phyloP scores from a whole-genome alignment of 495 filamentous ascomycete genomes.

The Podospora pseudoanserina region DNA sequence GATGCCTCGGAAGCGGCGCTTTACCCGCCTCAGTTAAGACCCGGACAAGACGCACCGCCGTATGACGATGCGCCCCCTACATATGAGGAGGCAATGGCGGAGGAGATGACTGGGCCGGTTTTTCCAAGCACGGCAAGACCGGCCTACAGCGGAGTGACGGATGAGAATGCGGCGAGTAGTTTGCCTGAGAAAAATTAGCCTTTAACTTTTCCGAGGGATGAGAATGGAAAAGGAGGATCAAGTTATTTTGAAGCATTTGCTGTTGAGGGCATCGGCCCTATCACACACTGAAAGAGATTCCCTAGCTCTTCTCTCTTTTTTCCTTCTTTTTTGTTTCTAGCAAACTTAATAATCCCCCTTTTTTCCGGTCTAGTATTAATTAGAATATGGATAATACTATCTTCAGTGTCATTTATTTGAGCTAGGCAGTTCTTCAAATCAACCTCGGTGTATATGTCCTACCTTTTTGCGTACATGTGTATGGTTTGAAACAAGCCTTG shows the following conservation, averaged over 20 bases:
- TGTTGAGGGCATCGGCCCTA: background rate
- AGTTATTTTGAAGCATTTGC: background rate
- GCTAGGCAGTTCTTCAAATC: too few relatives aligned
- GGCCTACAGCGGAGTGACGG: slow-evolving; percentile 47
- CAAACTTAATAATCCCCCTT: background rate
- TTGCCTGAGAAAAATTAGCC: slow-evolving; percentile 35
- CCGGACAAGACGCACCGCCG: slow-evolving; percentile 39
- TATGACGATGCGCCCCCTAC: slow-evolving; percentile 69
- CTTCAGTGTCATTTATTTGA: too few relatives aligned
- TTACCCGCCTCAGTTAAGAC: slow-evolving; percentile 47
- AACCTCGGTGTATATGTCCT: too few relatives aligned
- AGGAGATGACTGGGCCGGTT: slow-evolving; percentile 53
- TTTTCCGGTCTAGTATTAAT: background rate
- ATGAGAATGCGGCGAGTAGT: slow-evolving; percentile 46
- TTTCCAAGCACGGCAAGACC: slow-evolving; percentile 36
- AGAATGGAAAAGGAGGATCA: too few relatives aligned
- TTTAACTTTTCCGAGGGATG: background rate
- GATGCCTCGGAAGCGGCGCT: slow-evolving; percentile 29
- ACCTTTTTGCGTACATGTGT: too few relatives aligned
- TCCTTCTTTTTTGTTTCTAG: background rate
- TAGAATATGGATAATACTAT: background rate
- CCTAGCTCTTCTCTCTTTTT: background rate
- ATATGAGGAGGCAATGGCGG: slow-evolving; percentile 89
- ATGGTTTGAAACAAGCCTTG: too few relatives aligned
- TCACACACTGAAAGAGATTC: background rate